Evolutionary conservation across 176 grass and related monocot species (phyloP).

Genomic region (Paspalum vaginatum): DNA sequence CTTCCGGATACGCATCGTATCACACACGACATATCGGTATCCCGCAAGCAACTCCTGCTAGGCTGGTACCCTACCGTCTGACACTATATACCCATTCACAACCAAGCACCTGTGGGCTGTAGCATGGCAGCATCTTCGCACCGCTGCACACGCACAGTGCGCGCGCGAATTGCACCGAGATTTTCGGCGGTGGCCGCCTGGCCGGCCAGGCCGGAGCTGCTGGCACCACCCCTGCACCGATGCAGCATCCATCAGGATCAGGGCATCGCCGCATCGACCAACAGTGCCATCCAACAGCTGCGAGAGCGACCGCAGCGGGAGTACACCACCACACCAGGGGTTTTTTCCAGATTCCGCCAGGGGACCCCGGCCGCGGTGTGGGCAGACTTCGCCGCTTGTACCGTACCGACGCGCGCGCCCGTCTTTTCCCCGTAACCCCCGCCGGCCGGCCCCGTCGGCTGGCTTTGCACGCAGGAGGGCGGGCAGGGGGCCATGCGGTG

Average conservation of each 20-base stretch:
- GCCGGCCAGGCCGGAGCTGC: not conserved
- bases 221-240: not conserved
- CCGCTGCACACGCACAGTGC: not conserved
- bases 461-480: slow-evolving; percentile 3
- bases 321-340: not conserved
- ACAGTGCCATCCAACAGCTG: slow-evolving; percentile 34
- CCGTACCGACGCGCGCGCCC: not conserved
- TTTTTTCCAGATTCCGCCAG: slow-evolving; percentile 9
- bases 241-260: not conserved
- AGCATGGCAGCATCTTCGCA: not conserved
- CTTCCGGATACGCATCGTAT: not conserved
- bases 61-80: not conserved
- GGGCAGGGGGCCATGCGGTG: slow-evolving; percentile 1
- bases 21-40: not conserved
- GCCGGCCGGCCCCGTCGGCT: not conserved
- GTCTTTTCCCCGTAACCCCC: slow-evolving; percentile 25
- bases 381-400: not conserved
- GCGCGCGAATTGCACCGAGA: not conserved
- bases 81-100: not conserved
- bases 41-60: not conserved
- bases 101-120: not conserved
- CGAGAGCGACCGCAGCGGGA: not conserved
- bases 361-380: not conserved
- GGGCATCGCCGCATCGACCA: not conserved
- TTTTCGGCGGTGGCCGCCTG: not conserved